These are phyloP conservation scores for Pittosporum tobira DNA, from an alignment of 129 eudicot genomes.

Conservation along the genomic window DNA sequence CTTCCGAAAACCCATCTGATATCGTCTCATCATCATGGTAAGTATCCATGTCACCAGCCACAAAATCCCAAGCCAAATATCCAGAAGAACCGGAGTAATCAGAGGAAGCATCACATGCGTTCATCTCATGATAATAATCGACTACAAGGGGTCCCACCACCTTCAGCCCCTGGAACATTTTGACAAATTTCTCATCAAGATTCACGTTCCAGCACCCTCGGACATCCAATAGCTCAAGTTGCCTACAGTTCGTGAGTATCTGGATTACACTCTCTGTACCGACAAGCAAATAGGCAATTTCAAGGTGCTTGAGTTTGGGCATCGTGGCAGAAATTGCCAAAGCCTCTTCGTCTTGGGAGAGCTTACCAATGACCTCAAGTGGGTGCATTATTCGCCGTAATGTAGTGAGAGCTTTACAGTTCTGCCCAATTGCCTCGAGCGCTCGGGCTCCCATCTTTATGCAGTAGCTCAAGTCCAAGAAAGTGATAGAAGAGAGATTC, in stretches of 20 bases:
- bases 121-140: conserved; percentile 24
- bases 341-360: conserved; percentile 49
- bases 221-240: conserved; percentile 40
- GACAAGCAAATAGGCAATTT: conserved; percentile 36
- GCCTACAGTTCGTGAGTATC: conserved; percentile 25
- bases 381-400: conserved; percentile 49
- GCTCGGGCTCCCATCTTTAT: conserved; percentile 34
- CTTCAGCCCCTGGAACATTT: conserved; percentile 24
- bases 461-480: conserved; percentile 45
- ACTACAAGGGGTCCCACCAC: conserved; percentile 41
- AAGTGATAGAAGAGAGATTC: conserved; percentile 24
- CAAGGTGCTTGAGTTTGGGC: conserved; percentile 55
- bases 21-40: conserved; percentile 19
- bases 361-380: conserved; percentile 30
- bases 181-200: conserved; percentile 33
- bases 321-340: conserved; percentile 46
- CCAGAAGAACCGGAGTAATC: conserved; percentile 36
- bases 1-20: conserved; percentile 29
- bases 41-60: conserved; percentile 27
- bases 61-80: conserved; percentile 37
- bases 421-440: conserved; percentile 32
- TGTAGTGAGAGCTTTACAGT: conserved; percentile 31
- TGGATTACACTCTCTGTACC: conserved; percentile 23
- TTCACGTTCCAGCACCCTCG: conserved; percentile 55
- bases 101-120: conserved; percentile 32